Base-by-base conservation (phyloP, 2,329 filamentous ascomycete genomes). In the Phaeosphaeria sp. region DNA sequence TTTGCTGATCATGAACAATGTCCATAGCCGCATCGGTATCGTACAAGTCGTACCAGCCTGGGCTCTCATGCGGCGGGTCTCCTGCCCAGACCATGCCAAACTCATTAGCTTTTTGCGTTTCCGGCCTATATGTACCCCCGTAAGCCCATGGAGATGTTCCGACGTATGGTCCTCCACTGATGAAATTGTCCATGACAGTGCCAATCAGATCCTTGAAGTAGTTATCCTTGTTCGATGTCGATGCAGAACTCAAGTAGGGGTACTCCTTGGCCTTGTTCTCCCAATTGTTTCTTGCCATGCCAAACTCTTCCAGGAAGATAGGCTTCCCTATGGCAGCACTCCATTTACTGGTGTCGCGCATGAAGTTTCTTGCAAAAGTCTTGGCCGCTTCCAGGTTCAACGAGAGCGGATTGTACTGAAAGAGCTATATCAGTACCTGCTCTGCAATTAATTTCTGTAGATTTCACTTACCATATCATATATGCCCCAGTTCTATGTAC, bases 31-130 rank as follows among this genome's bases (percentile, higher is more conserved):
- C 56, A 54, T 78, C 76, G 6, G 68, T 70, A 54, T 79, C 74
- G 43, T 78, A 79, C 43, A 79, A 39, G 59, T 78, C 76, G 52
- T 79, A 79, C 76, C 77, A 79, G 0, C 76, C 77, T 6, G 30
- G 25, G 9, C 25, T 63, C 59, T 79, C 77, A 54, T 79, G 77
- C 0, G 76, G 77, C 18, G 77, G 77, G 50, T 79, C 77, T 2
- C 77, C 77, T 0, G 77, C 77, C 77, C 76, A 79, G 0, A 78
- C 69, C 71, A 78, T 77, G 1, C 75, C 76, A 54, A 78, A 78
- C 6, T 72, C 71, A 58, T 79, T 76, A 7, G 65, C 65, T 30
- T 65, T 52, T 58, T 79, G 72, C n/a, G 74, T 77, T 56, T 79
- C 77, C 0, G 77, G 77, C 1, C 77, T 65, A 55, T 72, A 79